Base-by-base conservation (phyloP, 73 alveolate species). In the Paramecium biaurelia region DNA sequence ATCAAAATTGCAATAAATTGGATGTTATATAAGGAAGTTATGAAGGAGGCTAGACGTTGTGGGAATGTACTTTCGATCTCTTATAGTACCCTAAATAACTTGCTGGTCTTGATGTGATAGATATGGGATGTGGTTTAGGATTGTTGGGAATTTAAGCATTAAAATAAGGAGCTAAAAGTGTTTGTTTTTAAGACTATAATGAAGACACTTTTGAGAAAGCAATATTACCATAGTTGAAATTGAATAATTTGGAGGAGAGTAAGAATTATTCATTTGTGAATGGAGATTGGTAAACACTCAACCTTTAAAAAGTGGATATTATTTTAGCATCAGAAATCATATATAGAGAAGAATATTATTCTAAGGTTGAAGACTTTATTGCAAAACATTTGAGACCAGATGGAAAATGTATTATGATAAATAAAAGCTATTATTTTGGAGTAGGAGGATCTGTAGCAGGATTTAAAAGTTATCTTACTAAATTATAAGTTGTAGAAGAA, bases 51-150 rank as follows among this genome's bases (percentile, higher is more conserved):
- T 49, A 70, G 45, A 89, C 85, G 14, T 63, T 89, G 12, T 89
- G 94, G 94, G 94, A 89, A 70, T 89, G 94, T 38, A 89, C 94
- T 11, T 28, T 89, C 38, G 94, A 89, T 89, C 84, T 89, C 37
- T 53, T 89, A 1, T 47, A 35, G 15, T 86, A 86, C 45, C 70
- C 70, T 1, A 72, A 86, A n/a, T 57, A 38, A 24, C 67, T 70
- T 26, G 26, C 45, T 37, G 49, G 70, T 18, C 68, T 53, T 9
- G 93, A 86, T 32, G 92, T 89, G 10, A 67, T 89, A 63, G 94
- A 89, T 28, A 76, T 89, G 85, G 94, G 94, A 5, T 89, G 94
- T 68, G 94, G 94, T 24, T 82, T 70, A 35, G 94, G 94, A 23
- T 82, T 89, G 23, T 28, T 89, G 23, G 94, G 94, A 70, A 89